Conservation (phyloP, 2,329 filamentous ascomycete genomes). For the Ceratocystis variospora region DNA sequence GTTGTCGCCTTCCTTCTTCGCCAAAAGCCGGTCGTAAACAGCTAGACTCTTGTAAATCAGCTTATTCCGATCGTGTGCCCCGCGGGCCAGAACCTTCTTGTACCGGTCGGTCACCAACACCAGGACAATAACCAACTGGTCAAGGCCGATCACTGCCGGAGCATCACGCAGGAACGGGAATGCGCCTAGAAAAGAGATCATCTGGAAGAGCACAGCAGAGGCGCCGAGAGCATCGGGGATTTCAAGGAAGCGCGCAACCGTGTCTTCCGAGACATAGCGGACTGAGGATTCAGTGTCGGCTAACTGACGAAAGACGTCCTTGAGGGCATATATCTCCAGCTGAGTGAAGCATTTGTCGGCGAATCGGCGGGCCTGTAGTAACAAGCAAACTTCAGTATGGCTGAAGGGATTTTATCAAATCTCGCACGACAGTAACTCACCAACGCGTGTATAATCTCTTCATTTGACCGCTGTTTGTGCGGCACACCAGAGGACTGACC, state of each 20-base stretch:
- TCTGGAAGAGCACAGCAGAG: slow-evolving; percentile 56
- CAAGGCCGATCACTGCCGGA: slow-evolving; percentile 53
- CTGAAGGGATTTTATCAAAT: not conserved
- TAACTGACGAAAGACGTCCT: slow-evolving; percentile 57
- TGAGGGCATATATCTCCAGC: slow-evolving; percentile 59
- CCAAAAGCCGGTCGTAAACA: slow-evolving; percentile 45
- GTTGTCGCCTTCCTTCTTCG: slow-evolving; percentile 19
- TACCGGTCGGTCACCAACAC: slow-evolving; percentile 60
- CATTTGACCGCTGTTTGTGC: not conserved
- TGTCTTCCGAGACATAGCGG: slow-evolving; percentile 55
- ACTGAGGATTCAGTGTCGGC: slow-evolving; percentile 50
- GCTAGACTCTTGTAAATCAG: slow-evolving; percentile 59
- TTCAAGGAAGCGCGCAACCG: slow-evolving; percentile 57
- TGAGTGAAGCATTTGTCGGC: slow-evolving; percentile 57
- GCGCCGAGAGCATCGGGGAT: slow-evolving; percentile 55
- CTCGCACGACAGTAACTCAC: not conserved
- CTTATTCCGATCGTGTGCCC: slow-evolving; percentile 44
- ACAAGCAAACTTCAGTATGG: not conserved
- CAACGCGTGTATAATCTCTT: slow-evolving; percentile 7
- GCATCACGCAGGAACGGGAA: slow-evolving; percentile 61
- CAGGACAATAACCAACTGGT: slow-evolving; percentile 58
- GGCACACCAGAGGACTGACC: not conserved
- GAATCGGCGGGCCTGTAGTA: slow-evolving; percentile 44
- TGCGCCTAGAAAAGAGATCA: slow-evolving; percentile 55
- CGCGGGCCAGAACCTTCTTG: slow-evolving; percentile 45